Conservation (phyloP, 2,329 filamentous ascomycete genomes). For the Diaporthe eres region DNA sequence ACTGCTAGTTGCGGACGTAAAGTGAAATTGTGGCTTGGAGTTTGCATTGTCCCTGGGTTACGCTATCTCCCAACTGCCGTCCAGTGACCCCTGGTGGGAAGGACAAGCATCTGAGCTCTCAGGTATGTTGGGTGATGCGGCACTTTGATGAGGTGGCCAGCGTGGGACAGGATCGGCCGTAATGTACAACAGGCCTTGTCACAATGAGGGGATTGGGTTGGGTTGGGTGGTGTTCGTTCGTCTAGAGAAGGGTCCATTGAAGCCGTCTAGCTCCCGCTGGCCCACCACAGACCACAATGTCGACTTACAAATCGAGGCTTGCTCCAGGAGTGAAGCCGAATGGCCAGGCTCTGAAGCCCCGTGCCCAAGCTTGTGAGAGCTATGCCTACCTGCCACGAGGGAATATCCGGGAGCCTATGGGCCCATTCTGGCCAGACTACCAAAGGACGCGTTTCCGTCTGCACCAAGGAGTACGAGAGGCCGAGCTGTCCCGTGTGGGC, state of each 20-base stretch:
- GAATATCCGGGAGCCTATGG: not conserved
- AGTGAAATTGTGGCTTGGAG: slow-evolving; percentile 34
- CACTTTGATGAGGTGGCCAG: slow-evolving; percentile 33
- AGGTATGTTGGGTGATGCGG: not conserved
- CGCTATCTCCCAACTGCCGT: slow-evolving; percentile 35
- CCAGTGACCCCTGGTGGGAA: slow-evolving; percentile 11
- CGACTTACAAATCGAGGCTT: slow-evolving; percentile 22
- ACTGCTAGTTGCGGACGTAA: slow-evolving; percentile 39
- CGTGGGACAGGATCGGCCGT: slow-evolving; percentile 31
- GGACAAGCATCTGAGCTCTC: not conserved
- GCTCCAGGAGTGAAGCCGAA: slow-evolving; percentile 36
- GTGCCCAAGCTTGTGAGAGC: slow-evolving; percentile 14
- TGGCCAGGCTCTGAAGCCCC: slow-evolving; percentile 21
- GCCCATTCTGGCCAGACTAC: not conserved
- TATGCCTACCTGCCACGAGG: not conserved
- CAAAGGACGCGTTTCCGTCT: not conserved
- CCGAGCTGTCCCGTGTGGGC: not conserved
- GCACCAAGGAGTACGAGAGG: not conserved
- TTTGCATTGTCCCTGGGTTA: slow-evolving; percentile 31
- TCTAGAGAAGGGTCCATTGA: not conserved
- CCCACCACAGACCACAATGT: not conserved
- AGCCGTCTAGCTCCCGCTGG: not conserved
- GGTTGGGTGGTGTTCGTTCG: too few relatives aligned
- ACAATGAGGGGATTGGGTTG: not conserved
- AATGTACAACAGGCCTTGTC: slow-evolving; percentile 21